These are phyloP conservation scores for Colletotrichum sojae DNA, from an alignment of 2,329 filamentous ascomycete genomes.

Conservation along the genomic window DNA sequence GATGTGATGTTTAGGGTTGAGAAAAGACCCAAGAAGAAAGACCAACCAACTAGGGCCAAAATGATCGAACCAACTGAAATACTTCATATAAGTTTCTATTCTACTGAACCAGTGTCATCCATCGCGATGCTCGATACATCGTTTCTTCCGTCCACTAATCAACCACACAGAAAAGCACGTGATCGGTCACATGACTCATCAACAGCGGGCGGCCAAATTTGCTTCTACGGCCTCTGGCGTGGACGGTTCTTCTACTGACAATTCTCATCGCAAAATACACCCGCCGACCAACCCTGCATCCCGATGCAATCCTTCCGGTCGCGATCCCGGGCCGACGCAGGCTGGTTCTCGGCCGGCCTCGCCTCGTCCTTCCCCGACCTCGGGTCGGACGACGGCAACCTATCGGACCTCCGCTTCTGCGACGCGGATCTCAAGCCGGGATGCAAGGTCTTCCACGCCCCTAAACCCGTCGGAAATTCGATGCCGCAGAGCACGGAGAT, in stretches of 20 bases:
- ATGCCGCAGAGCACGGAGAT: constrained; percentile 53
- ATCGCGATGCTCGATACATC: no score
- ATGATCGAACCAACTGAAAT: no score
- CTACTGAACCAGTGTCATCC: no score
- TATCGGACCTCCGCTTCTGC: constrained; percentile 59
- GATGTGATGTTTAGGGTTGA: no score
- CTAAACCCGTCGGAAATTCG: constrained; percentile 52
- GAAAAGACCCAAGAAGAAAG: no score
- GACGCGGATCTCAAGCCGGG: constrained; percentile 58
- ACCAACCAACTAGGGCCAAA: no score
- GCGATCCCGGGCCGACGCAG: constrained; percentile 45
- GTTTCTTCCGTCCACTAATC: no score
- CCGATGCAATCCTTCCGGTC: constrained; percentile 45
- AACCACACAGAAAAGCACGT: neutral
- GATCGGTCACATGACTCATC: neutral
- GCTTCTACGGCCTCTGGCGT: neutral
- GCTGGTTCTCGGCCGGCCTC: constrained; percentile 70
- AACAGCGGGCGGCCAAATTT: neutral
- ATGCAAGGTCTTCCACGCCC: constrained; percentile 73
- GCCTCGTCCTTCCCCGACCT: constrained; percentile 70
- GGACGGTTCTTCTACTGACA: no score
- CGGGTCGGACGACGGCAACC: constrained; percentile 53
- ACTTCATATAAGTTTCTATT: no score
- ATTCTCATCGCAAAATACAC: neutral
- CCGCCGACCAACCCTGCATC: neutral